Evolutionary conservation across 2,329 filamentous ascomycete species (phyloP).

Genomic region (Aureobasidium lini): DNA sequence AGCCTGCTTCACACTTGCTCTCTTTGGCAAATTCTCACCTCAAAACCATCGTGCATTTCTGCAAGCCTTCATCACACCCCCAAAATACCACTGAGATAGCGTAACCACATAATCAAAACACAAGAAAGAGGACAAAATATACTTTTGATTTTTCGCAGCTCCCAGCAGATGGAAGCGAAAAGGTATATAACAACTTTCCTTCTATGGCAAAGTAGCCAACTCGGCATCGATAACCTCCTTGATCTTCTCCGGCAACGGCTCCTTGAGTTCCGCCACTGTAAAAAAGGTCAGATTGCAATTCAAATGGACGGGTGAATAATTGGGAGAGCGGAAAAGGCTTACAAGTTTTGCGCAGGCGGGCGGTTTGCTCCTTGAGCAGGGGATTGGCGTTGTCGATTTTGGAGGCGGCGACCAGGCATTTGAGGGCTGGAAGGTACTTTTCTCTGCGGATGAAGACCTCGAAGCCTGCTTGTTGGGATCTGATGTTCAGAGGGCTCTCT

Average conservation of each 20-base stretch:
- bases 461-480: constrained; percentile 78
- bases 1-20: no score
- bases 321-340: not conserved
- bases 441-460: constrained; percentile 80
- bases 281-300: constrained; percentile 7
- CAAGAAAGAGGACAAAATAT: no score
- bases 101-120: no score
- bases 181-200: no score
- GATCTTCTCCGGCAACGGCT: constrained; percentile 57
- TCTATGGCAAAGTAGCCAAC: constrained; percentile 39
- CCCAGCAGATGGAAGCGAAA: no score
- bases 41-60: no score
- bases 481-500: constrained; percentile 69
- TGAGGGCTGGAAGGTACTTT: constrained; percentile 81
- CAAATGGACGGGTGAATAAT: no score
- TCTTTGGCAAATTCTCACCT: no score
- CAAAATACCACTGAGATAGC: no score
- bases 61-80: no score
- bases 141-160: no score
- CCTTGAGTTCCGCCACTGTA: constrained; percentile 38
- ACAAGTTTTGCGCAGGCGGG: constrained; percentile 58
- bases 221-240: constrained; percentile 56
- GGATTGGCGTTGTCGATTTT: constrained; percentile 62
- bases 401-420: constrained; percentile 69
- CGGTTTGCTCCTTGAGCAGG: constrained; percentile 65